phyloP scores from a whole-genome alignment of 345 rosid species.

The Linum usitatissimum region DNA sequence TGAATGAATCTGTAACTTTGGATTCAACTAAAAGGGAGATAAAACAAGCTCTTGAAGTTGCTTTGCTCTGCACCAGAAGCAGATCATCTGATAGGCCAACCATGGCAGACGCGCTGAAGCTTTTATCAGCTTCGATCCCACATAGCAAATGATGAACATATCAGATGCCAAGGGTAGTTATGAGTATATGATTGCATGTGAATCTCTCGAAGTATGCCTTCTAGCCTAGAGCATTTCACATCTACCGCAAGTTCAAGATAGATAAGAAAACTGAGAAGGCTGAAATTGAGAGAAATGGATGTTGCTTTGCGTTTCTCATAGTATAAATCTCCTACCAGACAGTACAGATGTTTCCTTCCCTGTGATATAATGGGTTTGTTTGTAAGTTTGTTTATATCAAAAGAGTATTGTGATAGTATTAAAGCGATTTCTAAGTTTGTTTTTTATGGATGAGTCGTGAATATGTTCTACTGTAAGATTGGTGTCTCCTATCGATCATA shows the following conservation, averaged over 20 bases:
- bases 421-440: background rate
- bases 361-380: constrained; percentile 9
- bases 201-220: too few relatives aligned
- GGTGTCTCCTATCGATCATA: background rate
- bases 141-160: constrained; percentile 19
- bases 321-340: background rate
- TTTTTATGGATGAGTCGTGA: background rate
- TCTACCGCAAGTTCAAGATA: too few relatives aligned
- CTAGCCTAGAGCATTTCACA: too few relatives aligned
- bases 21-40: constrained; percentile 37
- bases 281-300: too few relatives aligned
- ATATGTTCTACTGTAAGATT: background rate
- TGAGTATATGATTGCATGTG: constrained; percentile 11
- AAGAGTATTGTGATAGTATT: background rate
- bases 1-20: constrained; percentile 32
- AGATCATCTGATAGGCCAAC: constrained; percentile 43
- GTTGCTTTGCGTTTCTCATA: constrained; percentile 5
- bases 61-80: constrained; percentile 56
- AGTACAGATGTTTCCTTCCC: constrained; percentile 9
- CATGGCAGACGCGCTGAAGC: constrained; percentile 58
- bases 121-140: constrained; percentile 32
- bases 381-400: constrained; percentile 6
- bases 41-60: constrained; percentile 49
- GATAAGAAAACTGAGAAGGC: too few relatives aligned
- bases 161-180: background rate